A percentile compares a stretch with the other conserved stretches of the same genome.
phyloP scores from a whole-genome alignment of 2,329 filamentous ascomycete species.

The Talaromyces amestolkiae region DNA sequence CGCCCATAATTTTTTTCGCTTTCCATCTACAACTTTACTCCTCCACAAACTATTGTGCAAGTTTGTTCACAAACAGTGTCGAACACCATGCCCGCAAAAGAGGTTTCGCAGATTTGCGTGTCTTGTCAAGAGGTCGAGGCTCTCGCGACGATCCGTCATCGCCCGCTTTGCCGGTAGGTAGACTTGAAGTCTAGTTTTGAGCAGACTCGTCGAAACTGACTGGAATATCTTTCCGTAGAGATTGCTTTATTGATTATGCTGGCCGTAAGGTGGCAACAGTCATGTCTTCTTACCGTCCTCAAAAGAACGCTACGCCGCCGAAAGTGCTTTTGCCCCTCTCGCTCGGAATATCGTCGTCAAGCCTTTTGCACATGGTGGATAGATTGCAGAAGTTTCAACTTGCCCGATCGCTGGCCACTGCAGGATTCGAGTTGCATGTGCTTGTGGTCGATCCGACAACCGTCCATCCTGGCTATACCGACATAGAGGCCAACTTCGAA shows the following conservation, averaged over 20 bases:
- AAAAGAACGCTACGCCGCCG: constrained; percentile 37
- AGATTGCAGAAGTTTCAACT: constrained; percentile 65
- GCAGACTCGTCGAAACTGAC: constrained; percentile 6
- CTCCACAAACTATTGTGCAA: background rate
- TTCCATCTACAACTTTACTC: background rate
- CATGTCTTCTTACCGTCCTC: constrained; percentile 62
- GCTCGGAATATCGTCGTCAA: constrained; percentile 75
- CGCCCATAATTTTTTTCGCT: constrained; percentile 7
- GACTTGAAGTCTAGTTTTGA: background rate
- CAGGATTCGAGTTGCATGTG: constrained; percentile 62
- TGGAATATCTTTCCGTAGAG: constrained; percentile 41
- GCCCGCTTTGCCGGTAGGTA: constrained; percentile 59
- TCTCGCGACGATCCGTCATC: constrained; percentile 55
- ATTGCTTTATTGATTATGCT: constrained; percentile 77
- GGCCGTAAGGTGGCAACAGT: constrained; percentile 77
- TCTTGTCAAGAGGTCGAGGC: constrained; percentile 56
- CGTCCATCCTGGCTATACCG: constrained; percentile 24
- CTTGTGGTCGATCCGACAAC: constrained; percentile 44
- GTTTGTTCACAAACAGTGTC: background rate
- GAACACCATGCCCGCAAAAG: constrained; percentile 30
- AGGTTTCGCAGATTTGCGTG: constrained; percentile 47
- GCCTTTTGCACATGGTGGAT: constrained; percentile 73
- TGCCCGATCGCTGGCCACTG: constrained; percentile 58
- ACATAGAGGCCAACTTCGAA: constrained; percentile 37
- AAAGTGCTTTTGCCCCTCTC: constrained; percentile 76